Evolutionary conservation across 2,329 filamentous ascomycete genomes (phyloP).

Genomic region (Zasmidium cellare): DNA sequence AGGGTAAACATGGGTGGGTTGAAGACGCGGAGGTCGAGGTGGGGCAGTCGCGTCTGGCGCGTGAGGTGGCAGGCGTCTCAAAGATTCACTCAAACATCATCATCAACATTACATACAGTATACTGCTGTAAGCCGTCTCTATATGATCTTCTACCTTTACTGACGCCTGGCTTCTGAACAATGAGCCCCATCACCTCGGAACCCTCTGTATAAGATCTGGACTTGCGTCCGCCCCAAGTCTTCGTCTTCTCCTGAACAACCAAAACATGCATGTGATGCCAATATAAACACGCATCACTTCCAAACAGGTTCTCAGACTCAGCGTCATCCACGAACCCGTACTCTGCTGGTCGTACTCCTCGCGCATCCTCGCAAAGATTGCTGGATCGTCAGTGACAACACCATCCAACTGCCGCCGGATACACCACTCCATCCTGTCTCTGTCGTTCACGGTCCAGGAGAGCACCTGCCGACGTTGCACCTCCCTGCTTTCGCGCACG

Average conservation of each 20-base stretch:
- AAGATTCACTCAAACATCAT: not conserved
- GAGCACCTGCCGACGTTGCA: conserved; percentile 62
- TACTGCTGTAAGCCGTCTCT: not conserved
- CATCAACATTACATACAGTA: not conserved
- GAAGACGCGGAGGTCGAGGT: not conserved
- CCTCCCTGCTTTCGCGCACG: conserved; percentile 44
- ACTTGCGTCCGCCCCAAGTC: conserved; percentile 8
- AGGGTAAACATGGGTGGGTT: not conserved
- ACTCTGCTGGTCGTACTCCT: conserved; percentile 40
- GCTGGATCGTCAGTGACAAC: conserved; percentile 84
- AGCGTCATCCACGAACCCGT: conserved; percentile 16
- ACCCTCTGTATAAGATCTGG: conserved; percentile 16
- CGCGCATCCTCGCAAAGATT: conserved; percentile 63
- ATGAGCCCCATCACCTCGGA: not conserved
- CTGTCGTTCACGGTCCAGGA: conserved; percentile 87
- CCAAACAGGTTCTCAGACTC: conserved; percentile 13
- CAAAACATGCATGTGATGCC: conserved; percentile 20
- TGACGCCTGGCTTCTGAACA: no score
- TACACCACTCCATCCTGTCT: conserved; percentile 77
- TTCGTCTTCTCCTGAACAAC: conserved; percentile 16
- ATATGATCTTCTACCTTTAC: not conserved
- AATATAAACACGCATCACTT: conserved; percentile 21
- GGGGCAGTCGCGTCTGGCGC: not conserved
- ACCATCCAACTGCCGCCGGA: conserved; percentile 67
- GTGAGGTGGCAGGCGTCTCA: not conserved